Evolutionary conservation across 2,329 filamentous ascomycete genomes (phyloP).

Genomic region (Alternaria postmessia): DNA sequence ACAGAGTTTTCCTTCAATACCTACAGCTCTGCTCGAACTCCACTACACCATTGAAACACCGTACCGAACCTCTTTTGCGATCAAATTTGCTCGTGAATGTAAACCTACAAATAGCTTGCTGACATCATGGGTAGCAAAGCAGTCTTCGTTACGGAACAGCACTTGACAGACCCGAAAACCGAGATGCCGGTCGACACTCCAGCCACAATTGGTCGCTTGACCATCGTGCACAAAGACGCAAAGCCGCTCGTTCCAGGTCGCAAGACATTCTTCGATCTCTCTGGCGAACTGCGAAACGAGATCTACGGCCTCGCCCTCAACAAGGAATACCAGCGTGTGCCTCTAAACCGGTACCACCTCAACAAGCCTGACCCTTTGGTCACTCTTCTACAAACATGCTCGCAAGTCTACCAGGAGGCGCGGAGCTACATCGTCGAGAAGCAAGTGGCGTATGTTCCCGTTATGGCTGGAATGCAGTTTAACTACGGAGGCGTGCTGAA

Average conservation of each 20-base stretch:
- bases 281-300: conserved; percentile 11
- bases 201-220: neutral
- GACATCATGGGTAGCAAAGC: neutral
- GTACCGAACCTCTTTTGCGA: neutral
- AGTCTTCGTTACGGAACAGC: neutral
- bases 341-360: neutral
- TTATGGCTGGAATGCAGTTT: conserved; percentile 6
- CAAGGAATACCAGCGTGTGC: conserved; percentile 1
- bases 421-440: conserved; percentile 6
- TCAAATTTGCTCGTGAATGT: neutral
- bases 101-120: neutral
- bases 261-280: conserved; percentile 6
- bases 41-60: neutral
- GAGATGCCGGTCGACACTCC: neutral
- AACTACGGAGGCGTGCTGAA: neutral
- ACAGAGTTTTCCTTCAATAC: neutral
- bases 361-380: neutral
- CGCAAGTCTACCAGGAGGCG: conserved; percentile 6
- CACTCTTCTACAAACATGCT: neutral
- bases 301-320: conserved; percentile 5
- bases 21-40: neutral
- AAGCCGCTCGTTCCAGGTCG: neutral
- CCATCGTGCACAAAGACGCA: neutral
- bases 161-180: neutral
- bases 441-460: conserved; percentile 5